Base-by-base conservation (phyloP, 805 yeast genomes). In the Candida sithepensis region DNA sequence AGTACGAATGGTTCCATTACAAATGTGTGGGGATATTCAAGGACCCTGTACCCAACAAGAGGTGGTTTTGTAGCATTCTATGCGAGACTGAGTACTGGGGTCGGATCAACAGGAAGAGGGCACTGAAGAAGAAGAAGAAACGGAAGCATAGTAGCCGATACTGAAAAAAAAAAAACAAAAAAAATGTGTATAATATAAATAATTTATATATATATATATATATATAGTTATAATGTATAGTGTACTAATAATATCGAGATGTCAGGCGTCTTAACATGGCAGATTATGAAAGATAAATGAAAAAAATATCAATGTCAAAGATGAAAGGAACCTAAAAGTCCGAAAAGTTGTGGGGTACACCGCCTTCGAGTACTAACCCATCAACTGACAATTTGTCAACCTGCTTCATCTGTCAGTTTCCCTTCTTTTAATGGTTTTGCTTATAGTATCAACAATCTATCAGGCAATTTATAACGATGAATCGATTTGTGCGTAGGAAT, bases 1-100 rank as follows among this genome's bases (percentile, higher is more conserved):
- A 82, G 61, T 82, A 75, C 54, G 97, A 89, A 64, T 92, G 98
- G 98, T 92, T 92, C 69, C 99, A 94, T 67, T 92, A 91, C 75
- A 85, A 83, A 47, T 94, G 99, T 72, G 97, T 92, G 38, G 96
- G 96, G 1, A 71, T 92, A 50, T 83, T 82, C 18, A 84, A 82
- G 44, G 96, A 96, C 4, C 98, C 98, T 2, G 78, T 80, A 56
- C 96, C 94, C 18, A 82, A 84, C 47, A 39, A 44, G 7, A 48
- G 50, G 24, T 92, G 99, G 99, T 91, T 82, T 64, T 92, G 99
- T 70, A 88, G 96, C 0, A 30, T 50, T 0, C 85, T 84, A 45
- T 91, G 98, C 71, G 54, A 56, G 28, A 46, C 39, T 2, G 37
- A 51, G n/a, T 51, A 34, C 28, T 40, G 48, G 45, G 47, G 50